A percentile compares a stretch with the other conserved stretches of the same genome.
Evolutionary conservation across 257 asterid genomes (phyloP).

Genomic region (Solanum raphanifolium): DNA sequence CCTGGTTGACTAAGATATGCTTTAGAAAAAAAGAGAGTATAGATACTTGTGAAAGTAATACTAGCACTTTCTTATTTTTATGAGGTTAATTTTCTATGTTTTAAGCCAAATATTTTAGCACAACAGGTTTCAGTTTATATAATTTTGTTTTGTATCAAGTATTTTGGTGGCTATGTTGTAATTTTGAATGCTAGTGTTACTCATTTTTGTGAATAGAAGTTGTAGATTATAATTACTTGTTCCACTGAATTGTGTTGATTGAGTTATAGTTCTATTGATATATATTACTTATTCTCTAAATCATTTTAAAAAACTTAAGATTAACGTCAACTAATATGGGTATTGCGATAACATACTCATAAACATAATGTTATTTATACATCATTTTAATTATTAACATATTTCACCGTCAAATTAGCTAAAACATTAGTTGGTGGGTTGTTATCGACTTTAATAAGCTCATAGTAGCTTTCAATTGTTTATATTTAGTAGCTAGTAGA

Average conservation of each 20-base stretch:
- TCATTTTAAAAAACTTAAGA: no score
- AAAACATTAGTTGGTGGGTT: not conserved
- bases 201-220: not conserved
- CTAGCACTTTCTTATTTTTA: not conserved
- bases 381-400: not conserved
- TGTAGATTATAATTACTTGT: not conserved
- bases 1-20: conserved; percentile 1
- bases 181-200: not conserved
- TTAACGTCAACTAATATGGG: no score
- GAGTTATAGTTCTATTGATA: no score
- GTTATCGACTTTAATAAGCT: not conserved
- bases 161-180: not conserved
- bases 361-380: not conserved
- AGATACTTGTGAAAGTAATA: not conserved
- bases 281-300: no score
- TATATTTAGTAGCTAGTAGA: not conserved
- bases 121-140: not conserved
- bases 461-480: not conserved
- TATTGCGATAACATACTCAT: not conserved
- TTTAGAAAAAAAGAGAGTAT: not conserved
- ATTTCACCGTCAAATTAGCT: not conserved
- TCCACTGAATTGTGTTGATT: not conserved
- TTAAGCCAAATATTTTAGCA: not conserved
- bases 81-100: not conserved
- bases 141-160: not conserved